A percentile compares a stretch with the other conserved stretches of the same genome.
These are phyloP conservation scores for Oenanthe sinensis DNA, from an alignment of 129 eudicot species.

Conservation along the genomic window DNA sequence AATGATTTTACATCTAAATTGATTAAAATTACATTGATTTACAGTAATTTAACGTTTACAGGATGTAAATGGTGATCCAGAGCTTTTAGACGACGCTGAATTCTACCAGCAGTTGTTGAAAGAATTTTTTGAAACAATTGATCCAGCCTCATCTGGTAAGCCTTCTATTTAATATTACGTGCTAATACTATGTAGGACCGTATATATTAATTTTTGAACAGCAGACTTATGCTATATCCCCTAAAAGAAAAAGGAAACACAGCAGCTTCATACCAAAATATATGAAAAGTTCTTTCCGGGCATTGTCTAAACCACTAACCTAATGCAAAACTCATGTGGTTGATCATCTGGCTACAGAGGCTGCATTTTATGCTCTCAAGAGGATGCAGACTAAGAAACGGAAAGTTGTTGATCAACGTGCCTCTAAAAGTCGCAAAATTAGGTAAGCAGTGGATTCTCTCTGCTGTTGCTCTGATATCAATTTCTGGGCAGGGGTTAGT, in stretches of 20 bases:
- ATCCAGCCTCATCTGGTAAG: constrained; percentile 79
- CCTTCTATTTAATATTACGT: not conserved
- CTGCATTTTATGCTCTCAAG: constrained; percentile 77
- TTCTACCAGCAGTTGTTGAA: constrained; percentile 81
- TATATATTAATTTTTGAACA: not conserved
- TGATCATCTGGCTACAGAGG: constrained; percentile 33
- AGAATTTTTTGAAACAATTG: constrained; percentile 77
- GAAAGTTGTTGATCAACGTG: constrained; percentile 81
- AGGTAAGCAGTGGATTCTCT: constrained; percentile 23
- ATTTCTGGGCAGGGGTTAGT: no score
- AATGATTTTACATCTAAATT: not conserved
- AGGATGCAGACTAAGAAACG: constrained; percentile 76
- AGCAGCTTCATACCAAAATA: not conserved
- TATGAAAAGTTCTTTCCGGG: not conserved
- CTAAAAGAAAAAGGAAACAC: not conserved
- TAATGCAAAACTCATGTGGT: no score
- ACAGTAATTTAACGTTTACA: constrained; percentile 13
- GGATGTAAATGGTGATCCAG: constrained; percentile 82
- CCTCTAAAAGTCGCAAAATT: constrained; percentile 93
- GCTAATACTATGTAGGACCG: not conserved
- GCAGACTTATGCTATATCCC: not conserved
- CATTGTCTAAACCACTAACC: not conserved
- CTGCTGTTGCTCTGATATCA: no score
- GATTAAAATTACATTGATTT: not conserved
- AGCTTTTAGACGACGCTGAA: constrained; percentile 77